These are phyloP conservation scores for Setaria viridis DNA, from an alignment of 202 grass and related monocot species.

Conservation along the genomic window DNA sequence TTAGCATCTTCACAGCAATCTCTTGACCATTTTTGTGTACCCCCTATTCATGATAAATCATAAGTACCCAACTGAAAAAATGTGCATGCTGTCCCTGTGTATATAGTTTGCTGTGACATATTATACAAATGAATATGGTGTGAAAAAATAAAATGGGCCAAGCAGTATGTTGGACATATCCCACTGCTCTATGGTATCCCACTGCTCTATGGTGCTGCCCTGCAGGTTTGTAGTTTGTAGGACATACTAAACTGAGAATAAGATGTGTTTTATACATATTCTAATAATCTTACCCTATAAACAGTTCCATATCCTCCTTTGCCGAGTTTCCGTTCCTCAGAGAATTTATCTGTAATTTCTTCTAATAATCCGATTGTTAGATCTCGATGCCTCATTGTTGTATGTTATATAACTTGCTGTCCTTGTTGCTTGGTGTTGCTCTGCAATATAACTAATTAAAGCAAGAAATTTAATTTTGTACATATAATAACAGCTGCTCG, in stretches of 20 bases:
- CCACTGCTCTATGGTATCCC: no score
- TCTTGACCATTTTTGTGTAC: neutral
- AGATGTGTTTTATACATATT: neutral
- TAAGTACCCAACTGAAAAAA: neutral
- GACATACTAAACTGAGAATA: neutral
- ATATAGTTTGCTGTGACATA: no score
- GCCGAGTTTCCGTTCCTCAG: slow-evolving; percentile 1
- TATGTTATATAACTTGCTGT: neutral
- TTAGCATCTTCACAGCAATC: slow-evolving; percentile 18
- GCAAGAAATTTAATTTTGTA: no score
- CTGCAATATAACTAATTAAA: neutral
- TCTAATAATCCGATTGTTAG: neutral
- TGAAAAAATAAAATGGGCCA: neutral
- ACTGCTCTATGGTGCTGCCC: neutral
- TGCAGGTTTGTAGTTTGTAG: neutral
- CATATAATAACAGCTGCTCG: no score
- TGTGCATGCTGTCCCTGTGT: neutral
- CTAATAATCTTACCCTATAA: slow-evolving; percentile 1
- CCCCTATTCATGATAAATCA: neutral
- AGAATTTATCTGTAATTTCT: neutral
- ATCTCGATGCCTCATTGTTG: neutral
- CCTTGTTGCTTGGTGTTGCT: neutral
- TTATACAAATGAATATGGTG: neutral
- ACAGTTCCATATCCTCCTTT: neutral
- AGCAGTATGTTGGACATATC: neutral